Conservation (phyloP, 352 stramenopile genomes). For the Saprolegnia diclina region DNA sequence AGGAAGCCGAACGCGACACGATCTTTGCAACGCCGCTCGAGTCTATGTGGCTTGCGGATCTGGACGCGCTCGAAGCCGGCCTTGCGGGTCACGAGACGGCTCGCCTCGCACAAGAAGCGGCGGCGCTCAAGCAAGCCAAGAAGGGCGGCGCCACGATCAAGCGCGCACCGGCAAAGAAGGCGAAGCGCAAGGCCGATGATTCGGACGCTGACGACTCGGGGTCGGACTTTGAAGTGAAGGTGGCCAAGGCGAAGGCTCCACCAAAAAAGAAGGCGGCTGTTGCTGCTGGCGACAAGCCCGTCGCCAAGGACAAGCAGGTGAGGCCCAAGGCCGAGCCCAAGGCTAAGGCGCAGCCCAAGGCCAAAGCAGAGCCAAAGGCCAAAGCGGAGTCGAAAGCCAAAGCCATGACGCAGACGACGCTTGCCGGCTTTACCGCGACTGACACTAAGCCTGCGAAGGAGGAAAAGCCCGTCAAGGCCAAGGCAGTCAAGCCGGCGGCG, state of each 20-base stretch:
- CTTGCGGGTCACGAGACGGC: slow-evolving; percentile 62
- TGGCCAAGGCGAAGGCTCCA: slow-evolving; percentile 34
- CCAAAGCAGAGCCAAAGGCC: slow-evolving; percentile 41
- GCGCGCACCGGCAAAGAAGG: slow-evolving; percentile 17
- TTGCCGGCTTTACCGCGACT: slow-evolving; percentile 10
- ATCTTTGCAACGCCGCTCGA: slow-evolving; percentile 80
- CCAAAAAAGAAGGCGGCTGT: slow-evolving; percentile 8
- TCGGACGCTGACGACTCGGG: slow-evolving; percentile 19
- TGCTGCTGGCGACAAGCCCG: slow-evolving; percentile 1
- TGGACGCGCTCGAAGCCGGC: slow-evolving; percentile 83
- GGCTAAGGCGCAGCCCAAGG: slow-evolving; percentile 31
- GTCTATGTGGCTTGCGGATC: slow-evolving; percentile 90
- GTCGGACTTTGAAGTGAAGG: slow-evolving; percentile 30
- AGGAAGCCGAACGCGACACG: slow-evolving; percentile 74
- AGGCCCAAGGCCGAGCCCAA: slow-evolving; percentile 37
- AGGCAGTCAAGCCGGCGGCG: slow-evolving; percentile 34
- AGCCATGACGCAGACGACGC: background rate
- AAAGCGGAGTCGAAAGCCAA: slow-evolving; percentile 41
- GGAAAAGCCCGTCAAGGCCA: slow-evolving; percentile 30
- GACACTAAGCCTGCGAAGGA: slow-evolving; percentile 33
- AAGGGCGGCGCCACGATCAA: slow-evolving; percentile 9
- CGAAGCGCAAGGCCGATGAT: slow-evolving; percentile 2
- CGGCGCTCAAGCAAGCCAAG: slow-evolving; percentile 44
- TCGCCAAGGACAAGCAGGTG: background rate
- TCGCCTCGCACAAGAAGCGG: slow-evolving; percentile 50